Conservation (phyloP, 228 moss, liverwort and hornwort genomes). For the Sphagnum fallax region DNA sequence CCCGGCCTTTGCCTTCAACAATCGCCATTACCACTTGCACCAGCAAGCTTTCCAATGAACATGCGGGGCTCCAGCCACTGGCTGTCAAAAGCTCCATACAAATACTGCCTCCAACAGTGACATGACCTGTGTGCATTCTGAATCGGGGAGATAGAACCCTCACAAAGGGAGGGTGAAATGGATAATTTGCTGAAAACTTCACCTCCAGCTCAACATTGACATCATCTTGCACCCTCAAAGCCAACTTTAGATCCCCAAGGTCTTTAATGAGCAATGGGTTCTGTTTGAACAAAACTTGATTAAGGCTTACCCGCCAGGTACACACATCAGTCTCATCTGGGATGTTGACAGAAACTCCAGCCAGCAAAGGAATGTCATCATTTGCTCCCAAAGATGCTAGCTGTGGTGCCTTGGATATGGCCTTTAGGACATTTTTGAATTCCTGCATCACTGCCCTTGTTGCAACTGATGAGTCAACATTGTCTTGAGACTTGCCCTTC, state of each 20-base stretch:
- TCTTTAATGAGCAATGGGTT: slow-evolving; percentile 35
- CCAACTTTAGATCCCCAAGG: slow-evolving; percentile 29
- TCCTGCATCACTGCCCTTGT: slow-evolving; percentile 41
- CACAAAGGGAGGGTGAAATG: slow-evolving; percentile 65
- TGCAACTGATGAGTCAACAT: not conserved
- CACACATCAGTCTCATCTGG: slow-evolving; percentile 44
- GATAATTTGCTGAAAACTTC: slow-evolving; percentile 36
- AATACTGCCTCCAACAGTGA: slow-evolving; percentile 73
- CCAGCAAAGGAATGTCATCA: slow-evolving; percentile 24
- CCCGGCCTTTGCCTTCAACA: slow-evolving; percentile 55
- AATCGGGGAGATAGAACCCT: slow-evolving; percentile 60
- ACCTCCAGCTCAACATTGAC: slow-evolving; percentile 46
- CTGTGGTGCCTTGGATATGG: slow-evolving; percentile 13
- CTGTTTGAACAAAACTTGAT: slow-evolving; percentile 41
- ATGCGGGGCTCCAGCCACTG: slow-evolving; percentile 72
- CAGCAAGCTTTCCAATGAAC: slow-evolving; percentile 64
- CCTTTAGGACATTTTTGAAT: slow-evolving; percentile 13
- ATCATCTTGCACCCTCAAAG: slow-evolving; percentile 10
- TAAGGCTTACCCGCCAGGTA: slow-evolving; percentile 37
- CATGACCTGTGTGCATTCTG: slow-evolving; percentile 53
- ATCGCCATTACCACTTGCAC: slow-evolving; percentile 77
- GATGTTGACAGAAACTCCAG: slow-evolving; percentile 36
- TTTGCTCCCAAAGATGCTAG: slow-evolving; percentile 6
- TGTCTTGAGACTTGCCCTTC: not conserved
- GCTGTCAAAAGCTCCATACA: slow-evolving; percentile 85